Base-by-base conservation (phyloP, 192 early-diverging fungal genomes). In the Polychytrium aggregatum region DNA sequence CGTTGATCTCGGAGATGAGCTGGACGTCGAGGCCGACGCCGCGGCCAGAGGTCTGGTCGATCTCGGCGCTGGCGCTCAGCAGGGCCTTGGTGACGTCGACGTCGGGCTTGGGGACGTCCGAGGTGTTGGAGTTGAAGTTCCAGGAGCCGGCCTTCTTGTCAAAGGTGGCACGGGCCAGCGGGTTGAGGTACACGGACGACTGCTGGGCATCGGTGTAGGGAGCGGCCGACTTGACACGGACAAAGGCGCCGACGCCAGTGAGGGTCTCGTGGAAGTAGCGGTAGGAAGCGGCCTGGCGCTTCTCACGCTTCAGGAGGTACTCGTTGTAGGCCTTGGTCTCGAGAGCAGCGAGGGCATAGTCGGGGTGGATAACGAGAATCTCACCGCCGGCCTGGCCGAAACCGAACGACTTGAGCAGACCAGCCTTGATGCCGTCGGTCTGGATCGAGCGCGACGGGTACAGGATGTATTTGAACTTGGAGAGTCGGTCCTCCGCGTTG, bases 321-420 rank as follows among this genome's bases (percentile, higher is more conserved):
- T 55, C 67, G 24, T 77, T 68, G 52, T 86, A 89, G 54, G 79
- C 72, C 44, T 67, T 52, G 41, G 79, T 72, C 50, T 81, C 71
- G 16, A 94, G 63, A 38, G 83, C 75, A 36, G 71, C 85, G 18
- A 90, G 64, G 38, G 91, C 65, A 59, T 87, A 89, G 62, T 92
- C 86, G 6, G 92, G 82, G 68, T 90, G 88, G 30, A 95, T 67
- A 37, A 91, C 59, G 2, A 95, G 77, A 2, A 85, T 59, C 56
- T 95, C 92, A 52, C 78, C 89, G 47, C 92, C 92, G 43, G 86
- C 92, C 66, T 95, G 92, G 41, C 92, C 89, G 68, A 91, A 95
- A 34, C 91, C 91, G 65, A 95, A 95, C 33, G 81, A 84, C 72
- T 95, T 95, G 54, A 95, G 76, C 43, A 95, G 53, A 54, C 73